Evolutionary conservation across 1,284 basidiomycete genomes (phyloP), one percentile per base, ranked within the genome.

Genomic region (Ceratobasidium sp.): DNA sequence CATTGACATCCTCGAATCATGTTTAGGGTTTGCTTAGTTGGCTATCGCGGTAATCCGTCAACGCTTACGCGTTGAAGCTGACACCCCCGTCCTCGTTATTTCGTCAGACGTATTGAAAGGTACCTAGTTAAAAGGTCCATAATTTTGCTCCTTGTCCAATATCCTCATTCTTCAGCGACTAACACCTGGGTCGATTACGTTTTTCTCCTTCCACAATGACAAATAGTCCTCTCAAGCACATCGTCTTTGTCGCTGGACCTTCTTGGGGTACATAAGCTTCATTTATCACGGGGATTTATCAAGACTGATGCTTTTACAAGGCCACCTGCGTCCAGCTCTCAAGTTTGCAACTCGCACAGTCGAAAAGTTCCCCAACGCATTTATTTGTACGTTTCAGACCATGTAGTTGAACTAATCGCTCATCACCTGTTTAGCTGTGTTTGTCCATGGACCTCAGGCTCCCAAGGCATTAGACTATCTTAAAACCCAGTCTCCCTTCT

Each of bases 171-270:
- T 41, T 11, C 4, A 41, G 6, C 6, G 11, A 41, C 36, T 41
- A 11, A 11, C 4, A 41, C 36, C 36, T 41, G 11, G 36, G 11
- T 41, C 36, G 4, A 4, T 5, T 11, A 41, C 36, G 11, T 41
- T 41, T 41, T 41, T 41, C 4, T 41, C 11, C 36, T 41, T 41
- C 36, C 4, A 41, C 36, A 4, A 41, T 41, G 36, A 41, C 36
- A 41, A 41, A 41, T 11, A 41, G 36, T 11, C 2, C 31, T 1
- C n/a, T 67, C 17, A 67, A 67, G n/a, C 65, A 67, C 44, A 27
- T 67, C 33, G 65, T 67, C 4, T 67, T 67, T 19, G 19, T 67
- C 5, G 41, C 65, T 24, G 65, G 65, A 6, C 31, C 41, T 19
- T 47, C 27, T 6, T 41, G 47, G 64, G 29, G 64, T 66, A 44